phyloP scores from a whole-genome alignment of 805 yeast species.

The Suhomyces sp. region DNA sequence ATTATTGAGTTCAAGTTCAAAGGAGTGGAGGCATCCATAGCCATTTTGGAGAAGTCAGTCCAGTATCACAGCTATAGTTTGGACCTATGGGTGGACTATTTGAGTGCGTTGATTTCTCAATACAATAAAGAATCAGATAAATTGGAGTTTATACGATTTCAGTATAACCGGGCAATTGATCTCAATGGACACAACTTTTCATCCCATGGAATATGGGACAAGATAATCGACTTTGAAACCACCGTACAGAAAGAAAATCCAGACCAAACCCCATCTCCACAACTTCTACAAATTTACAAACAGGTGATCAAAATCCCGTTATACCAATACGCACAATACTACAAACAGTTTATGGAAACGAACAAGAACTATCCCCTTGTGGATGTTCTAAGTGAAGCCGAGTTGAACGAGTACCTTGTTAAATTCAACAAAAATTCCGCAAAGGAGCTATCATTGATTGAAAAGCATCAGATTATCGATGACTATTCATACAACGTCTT shows the following conservation, averaged over 20 bases:
- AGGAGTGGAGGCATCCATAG: constrained; percentile 53
- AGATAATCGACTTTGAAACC: constrained; percentile 62
- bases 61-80: constrained; percentile 54
- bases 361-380: constrained; percentile 31
- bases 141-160: constrained; percentile 28
- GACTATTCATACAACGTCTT: constrained; percentile 45
- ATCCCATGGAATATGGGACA: constrained; percentile 83
- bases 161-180: constrained; percentile 50
- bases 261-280: constrained; percentile 16
- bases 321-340: constrained; percentile 83
- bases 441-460: constrained; percentile 34
- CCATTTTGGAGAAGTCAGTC: constrained; percentile 45
- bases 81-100: constrained; percentile 69
- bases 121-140: constrained; percentile 25
- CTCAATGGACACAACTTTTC: constrained; percentile 69
- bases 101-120: constrained; percentile 48
- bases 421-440: constrained; percentile 21
- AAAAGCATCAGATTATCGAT: constrained; percentile 43
- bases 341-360: constrained; percentile 46
- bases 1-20: constrained; percentile 54
- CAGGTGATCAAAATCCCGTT: constrained; percentile 61
- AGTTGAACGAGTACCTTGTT: constrained; percentile 19
- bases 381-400: constrained; percentile 21
- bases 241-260: constrained; percentile 26
- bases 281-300: constrained; percentile 40